Evolutionary conservation across 495 filamentous ascomycete genomes (phyloP), one percentile per base, ranked within the genome.

Genomic region (Hypoxylon fragiforme): DNA sequence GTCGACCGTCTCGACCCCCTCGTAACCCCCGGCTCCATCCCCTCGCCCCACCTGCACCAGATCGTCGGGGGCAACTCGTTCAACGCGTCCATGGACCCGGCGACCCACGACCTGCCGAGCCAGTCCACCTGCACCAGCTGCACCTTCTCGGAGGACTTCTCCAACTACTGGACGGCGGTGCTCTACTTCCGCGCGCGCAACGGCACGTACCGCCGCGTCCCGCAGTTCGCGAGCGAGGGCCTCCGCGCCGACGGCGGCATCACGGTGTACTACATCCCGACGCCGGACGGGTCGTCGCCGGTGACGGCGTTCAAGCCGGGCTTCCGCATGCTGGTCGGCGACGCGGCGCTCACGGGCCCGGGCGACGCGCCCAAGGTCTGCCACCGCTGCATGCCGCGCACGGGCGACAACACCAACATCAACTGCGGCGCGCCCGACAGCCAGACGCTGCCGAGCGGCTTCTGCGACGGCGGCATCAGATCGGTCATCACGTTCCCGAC

Each of bases 141-240:
- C 47, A 70, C 65, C 9, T 72, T 68, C 43, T 57, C 63, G 13
- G 69, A 72, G 22, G 69, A 72, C 50, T 70, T 72, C 21, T 72
- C 69, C 13, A 76, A 76, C 65, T 76, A 76, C 58, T 76, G 73
- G 72, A 74, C 73, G 20, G 71, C 73, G 12, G 63, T 70, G 13
- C 51, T 73, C 39, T 73, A 67, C 52, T 73, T 73, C 60, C 46
- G 46, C 9, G 69, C 69, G 1, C 57, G 63, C 6, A 73, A 73
- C 35, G 69, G 69, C 3, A 71, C 71, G 3, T 70, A 68, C 44
- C 66, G 62, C 45, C 69, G 71, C 1, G 71, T 73, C 11, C 69
- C 69, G 0, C 71, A 73, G 28, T 67, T 64, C 34, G 47, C 68
- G 20, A 76, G 72, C 50, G 62, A 58, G 7, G 70, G 69, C 0